Evolutionary conservation across 2,329 filamentous ascomycete genomes (phyloP).

Genomic region (Pestalotiopsis sp.): DNA sequence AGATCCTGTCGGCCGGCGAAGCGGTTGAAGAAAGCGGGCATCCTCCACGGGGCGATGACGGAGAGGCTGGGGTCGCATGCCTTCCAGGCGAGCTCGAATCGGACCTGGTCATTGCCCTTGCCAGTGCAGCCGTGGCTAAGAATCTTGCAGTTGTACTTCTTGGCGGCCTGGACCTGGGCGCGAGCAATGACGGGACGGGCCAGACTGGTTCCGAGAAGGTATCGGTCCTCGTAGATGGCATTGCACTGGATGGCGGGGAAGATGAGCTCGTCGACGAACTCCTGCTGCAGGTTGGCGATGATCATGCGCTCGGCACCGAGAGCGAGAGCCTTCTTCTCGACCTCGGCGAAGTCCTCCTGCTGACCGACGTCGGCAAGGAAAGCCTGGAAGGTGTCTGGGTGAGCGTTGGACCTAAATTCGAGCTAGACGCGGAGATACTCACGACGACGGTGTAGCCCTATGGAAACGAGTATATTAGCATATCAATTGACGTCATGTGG

Average conservation of each 20-base stretch:
- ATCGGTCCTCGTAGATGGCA: slow-evolving; percentile 60
- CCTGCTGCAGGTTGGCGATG: slow-evolving; percentile 67
- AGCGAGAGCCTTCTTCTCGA: slow-evolving; percentile 67
- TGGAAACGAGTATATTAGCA: neutral
- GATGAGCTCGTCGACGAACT: slow-evolving; percentile 66
- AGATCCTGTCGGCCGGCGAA: slow-evolving; percentile 67
- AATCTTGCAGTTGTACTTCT: slow-evolving; percentile 37
- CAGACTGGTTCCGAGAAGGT: slow-evolving; percentile 58
- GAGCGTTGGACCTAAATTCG: neutral
- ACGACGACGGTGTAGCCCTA: slow-evolving; percentile 30
- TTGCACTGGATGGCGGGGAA: slow-evolving; percentile 77
- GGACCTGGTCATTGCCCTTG: slow-evolving; percentile 49
- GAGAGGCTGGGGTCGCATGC: slow-evolving; percentile 19
- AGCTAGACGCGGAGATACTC: neutral
- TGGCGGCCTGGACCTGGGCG: slow-evolving; percentile 32
- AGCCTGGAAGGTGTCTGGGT: slow-evolving; percentile 35
- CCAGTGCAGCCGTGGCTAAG: slow-evolving; percentile 56
- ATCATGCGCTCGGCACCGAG: slow-evolving; percentile 69
- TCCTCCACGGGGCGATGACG: slow-evolving; percentile 75
- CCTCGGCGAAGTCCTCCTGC: slow-evolving; percentile 74
- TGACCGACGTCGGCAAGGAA: slow-evolving; percentile 74
- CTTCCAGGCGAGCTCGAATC: slow-evolving; percentile 58
- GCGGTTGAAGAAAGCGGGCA: slow-evolving; percentile 14
- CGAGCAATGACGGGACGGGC: slow-evolving; percentile 70
- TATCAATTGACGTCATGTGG: neutral